Percentiles rank a stretch among this genome's conserved stretches.
Conservation (phyloP, 1,284 basidiomycete genomes). For the Sporisorium exsertum region DNA sequence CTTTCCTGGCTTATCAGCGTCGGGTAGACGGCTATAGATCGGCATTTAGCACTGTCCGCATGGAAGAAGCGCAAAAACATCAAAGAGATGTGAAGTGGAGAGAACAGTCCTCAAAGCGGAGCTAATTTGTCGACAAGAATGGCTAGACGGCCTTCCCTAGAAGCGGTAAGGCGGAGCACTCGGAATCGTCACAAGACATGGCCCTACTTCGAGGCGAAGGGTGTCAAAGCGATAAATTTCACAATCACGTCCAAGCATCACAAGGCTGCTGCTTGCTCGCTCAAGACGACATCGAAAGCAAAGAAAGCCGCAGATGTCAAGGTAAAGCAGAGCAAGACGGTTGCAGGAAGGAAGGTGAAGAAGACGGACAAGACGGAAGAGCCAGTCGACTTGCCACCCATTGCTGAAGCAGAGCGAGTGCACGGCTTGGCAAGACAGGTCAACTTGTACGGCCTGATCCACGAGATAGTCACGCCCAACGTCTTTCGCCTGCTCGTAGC, state of each 20-base stretch:
- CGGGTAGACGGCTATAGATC: background rate
- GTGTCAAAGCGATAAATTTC: background rate
- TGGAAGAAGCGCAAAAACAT: background rate
- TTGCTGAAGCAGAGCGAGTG: slow-evolving; percentile 19
- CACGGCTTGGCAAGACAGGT: slow-evolving; percentile 27
- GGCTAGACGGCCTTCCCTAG: background rate
- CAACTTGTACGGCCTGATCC: slow-evolving; percentile 47
- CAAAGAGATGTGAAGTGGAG: background rate
- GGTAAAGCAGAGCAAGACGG: background rate
- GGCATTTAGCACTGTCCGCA: background rate
- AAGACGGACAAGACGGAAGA: background rate
- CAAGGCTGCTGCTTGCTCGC: background rate
- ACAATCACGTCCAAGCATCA: background rate
- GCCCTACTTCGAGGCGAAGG: slow-evolving; percentile 19
- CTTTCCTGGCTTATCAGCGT: background rate
- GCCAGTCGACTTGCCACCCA: background rate
- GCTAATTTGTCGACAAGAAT: background rate
- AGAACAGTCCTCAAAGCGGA: background rate
- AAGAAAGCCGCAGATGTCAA: background rate
- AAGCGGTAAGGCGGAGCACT: slow-evolving; percentile 13
- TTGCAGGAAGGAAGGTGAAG: background rate
- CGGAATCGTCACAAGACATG: slow-evolving; percentile 18
- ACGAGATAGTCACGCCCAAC: slow-evolving; percentile 43
- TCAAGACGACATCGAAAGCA: background rate
- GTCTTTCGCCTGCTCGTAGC: slow-evolving; percentile 44